A percentile compares a stretch with the other conserved stretches of the same genome.
Conservation (phyloP, 495 filamentous ascomycete genomes). For the Chlorociboria aeruginascens region DNA sequence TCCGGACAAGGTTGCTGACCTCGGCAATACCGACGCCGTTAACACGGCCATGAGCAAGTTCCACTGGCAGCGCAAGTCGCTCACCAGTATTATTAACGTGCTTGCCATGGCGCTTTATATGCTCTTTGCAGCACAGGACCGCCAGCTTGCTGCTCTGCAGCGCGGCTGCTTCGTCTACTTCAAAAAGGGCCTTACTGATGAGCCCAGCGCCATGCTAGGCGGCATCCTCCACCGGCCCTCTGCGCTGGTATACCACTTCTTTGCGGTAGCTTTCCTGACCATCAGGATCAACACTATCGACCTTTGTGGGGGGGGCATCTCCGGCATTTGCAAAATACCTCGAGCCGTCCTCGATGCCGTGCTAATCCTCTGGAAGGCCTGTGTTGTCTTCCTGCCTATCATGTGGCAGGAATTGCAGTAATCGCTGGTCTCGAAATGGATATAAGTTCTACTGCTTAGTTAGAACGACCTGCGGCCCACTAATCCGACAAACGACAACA, state of each 20-base stretch:
- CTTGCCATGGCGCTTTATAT: constrained; percentile 81
- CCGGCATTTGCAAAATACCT: constrained; percentile 47
- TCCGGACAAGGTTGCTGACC: constrained; percentile 45
- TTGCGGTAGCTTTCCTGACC: constrained; percentile 59
- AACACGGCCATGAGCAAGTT: constrained; percentile 54
- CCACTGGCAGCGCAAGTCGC: constrained; percentile 72
- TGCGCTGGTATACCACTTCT: constrained; percentile 83
- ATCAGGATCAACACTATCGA: too few species aligned
- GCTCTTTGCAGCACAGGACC: constrained; percentile 75
- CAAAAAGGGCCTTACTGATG: constrained; percentile 53
- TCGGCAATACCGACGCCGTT: constrained; percentile 51
- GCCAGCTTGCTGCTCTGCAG: constrained; percentile 64
- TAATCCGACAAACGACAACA: too few species aligned
- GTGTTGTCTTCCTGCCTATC: constrained; percentile 78
- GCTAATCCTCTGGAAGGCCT: constrained; percentile 75
- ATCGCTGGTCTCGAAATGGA: too few species aligned
- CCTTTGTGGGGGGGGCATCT: constrained; percentile 24
- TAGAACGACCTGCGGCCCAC: too few species aligned
- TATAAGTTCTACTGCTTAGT: too few species aligned
- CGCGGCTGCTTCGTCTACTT: constrained; percentile 89
- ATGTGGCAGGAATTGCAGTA: too few species aligned
- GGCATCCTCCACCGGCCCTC: constrained; percentile 66
- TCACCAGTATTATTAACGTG: constrained; percentile 81
- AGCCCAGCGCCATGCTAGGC: constrained; percentile 68
- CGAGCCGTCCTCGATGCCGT: constrained; percentile 46